A percentile compares a stretch with the other conserved stretches of the same genome.
phyloP scores from a whole-genome alignment of 208 protist species.

The Wallacemonas sp. region DNA sequence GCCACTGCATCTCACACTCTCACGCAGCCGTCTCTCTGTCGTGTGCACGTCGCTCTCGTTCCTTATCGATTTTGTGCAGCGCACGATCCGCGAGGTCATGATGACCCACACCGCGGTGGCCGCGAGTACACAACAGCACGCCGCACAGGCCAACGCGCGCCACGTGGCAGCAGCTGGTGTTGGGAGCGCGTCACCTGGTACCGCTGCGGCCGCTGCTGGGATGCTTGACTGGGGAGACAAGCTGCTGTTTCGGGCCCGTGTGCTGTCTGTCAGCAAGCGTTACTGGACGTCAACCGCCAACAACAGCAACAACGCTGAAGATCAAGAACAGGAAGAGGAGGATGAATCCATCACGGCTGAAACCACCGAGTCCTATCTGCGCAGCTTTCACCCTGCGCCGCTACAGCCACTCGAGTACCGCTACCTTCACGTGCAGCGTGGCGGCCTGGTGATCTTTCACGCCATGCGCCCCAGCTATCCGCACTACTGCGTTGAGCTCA shows the following conservation, averaged over 20 bases:
- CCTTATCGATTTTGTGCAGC: slow-evolving; percentile 34
- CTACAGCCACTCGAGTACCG: slow-evolving; percentile 17
- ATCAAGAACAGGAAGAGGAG: neutral
- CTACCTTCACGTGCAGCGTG: slow-evolving; percentile 30
- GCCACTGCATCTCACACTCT: slow-evolving; percentile 19
- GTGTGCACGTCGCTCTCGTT: slow-evolving; percentile 34
- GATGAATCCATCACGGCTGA: slow-evolving; percentile 17
- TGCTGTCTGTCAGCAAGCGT: neutral
- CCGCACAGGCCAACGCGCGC: neutral
- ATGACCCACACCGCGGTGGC: neutral
- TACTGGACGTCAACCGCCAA: neutral
- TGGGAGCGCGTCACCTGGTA: too few species aligned
- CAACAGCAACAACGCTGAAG: neutral
- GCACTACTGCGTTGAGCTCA: slow-evolving; percentile 38
- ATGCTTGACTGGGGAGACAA: neutral
- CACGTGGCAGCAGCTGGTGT: too few species aligned
- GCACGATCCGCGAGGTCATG: slow-evolving; percentile 10
- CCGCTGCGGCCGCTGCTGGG: too few species aligned
- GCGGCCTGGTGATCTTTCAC: slow-evolving; percentile 43
- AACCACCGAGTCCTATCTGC: slow-evolving; percentile 2
- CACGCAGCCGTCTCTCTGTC: slow-evolving; percentile 33
- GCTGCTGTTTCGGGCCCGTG: neutral
- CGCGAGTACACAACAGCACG: neutral
- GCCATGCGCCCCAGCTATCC: slow-evolving; percentile 26
- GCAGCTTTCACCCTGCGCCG: slow-evolving; percentile 10